A percentile compares a stretch with the other conserved stretches of the same genome.
phyloP scores from a whole-genome alignment of 768 basidiomycete genomes.

The Amanita muscaria region DNA sequence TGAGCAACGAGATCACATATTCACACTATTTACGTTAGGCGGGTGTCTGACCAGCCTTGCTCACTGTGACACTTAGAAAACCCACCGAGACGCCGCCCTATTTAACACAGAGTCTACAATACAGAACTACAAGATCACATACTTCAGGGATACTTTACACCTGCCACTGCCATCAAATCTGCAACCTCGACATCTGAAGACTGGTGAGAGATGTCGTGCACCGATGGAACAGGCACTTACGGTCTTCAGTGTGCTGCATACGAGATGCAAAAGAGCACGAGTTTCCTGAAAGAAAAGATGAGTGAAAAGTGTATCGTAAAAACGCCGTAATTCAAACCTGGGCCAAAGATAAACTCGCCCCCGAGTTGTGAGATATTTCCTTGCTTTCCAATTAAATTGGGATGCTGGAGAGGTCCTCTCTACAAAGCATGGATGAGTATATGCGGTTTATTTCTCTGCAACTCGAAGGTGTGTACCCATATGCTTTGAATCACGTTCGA shows the following conservation, averaged over 20 bases:
- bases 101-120: too few relatives aligned
- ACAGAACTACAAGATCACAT: too few relatives aligned
- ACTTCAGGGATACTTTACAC: constrained; percentile 23
- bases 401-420: constrained; percentile 34
- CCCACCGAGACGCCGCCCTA: too few relatives aligned
- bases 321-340: constrained; percentile 30
- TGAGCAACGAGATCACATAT: too few relatives aligned
- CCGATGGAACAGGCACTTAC: constrained; percentile 24
- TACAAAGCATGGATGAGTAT: constrained; percentile 10
- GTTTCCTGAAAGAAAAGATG: constrained; percentile 23
- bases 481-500: constrained; percentile 30
- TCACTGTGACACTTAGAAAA: too few relatives aligned
- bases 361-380: constrained; percentile 56
- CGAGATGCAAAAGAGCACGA: constrained; percentile 42
- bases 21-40: too few relatives aligned
- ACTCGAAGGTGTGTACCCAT: too few relatives aligned
- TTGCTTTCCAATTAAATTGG: constrained; percentile 45
- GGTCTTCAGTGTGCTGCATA: constrained; percentile 59
- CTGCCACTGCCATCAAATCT: constrained; percentile 39
- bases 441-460: neutral
- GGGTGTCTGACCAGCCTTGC: too few relatives aligned
- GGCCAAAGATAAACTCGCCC: constrained; percentile 55
- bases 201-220: constrained; percentile 9
- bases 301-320: neutral
- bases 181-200: constrained; percentile 37